These are phyloP conservation scores for Metroxylon sagu DNA, from an alignment of 176 grass and related monocot genomes.

Conservation along the genomic window DNA sequence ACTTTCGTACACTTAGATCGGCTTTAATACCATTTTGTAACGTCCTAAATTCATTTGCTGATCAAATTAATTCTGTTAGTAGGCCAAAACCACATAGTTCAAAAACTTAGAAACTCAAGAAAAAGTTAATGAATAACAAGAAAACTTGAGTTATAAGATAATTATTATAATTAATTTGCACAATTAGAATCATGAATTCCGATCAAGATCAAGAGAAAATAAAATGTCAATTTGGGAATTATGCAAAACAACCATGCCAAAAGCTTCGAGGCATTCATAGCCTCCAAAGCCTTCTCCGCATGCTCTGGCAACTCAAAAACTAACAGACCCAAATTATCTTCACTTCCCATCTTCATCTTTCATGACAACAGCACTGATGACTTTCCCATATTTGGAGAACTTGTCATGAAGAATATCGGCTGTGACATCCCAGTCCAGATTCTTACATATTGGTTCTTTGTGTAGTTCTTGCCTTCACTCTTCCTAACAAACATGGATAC, in stretches of 20 bases:
- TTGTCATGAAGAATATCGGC: constrained; percentile 11
- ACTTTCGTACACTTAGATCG: too few relatives aligned
- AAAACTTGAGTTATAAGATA: neutral
- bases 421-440: constrained; percentile 18
- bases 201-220: too few relatives aligned
- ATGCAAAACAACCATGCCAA: neutral
- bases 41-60: too few relatives aligned
- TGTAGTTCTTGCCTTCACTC: neutral
- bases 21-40: too few relatives aligned
- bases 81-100: too few relatives aligned
- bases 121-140: too few relatives aligned
- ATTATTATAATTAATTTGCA: neutral
- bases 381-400: constrained; percentile 23
- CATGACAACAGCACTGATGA: constrained; percentile 18
- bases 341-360: constrained; percentile 23
- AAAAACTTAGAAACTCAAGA: neutral
- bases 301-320: constrained; percentile 11
- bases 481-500: constrained; percentile 9
- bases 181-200: too few relatives aligned
- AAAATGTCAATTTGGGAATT: too few relatives aligned
- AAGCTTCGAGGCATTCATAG: constrained; percentile 9
- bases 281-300: neutral
- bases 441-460: constrained; percentile 6
- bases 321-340: constrained; percentile 28
- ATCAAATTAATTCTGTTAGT: too few relatives aligned